These are phyloP conservation scores for Thalia dealbata DNA, from an alignment of 176 grass and related monocot species.

Conservation along the genomic window DNA sequence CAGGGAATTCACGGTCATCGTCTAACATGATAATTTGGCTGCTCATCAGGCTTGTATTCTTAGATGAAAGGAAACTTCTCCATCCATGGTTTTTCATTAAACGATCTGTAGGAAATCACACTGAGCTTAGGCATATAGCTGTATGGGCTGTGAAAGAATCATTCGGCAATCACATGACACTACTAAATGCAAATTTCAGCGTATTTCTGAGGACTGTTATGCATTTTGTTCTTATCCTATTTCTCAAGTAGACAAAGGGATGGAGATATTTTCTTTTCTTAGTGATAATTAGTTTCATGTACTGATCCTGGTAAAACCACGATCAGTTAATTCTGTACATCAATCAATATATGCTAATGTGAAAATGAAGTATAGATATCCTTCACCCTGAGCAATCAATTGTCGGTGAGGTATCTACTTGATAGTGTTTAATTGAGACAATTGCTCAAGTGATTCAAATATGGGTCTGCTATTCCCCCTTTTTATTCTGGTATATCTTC, in stretches of 20 bases:
- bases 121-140: neutral
- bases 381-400: neutral
- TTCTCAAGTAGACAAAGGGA: neutral
- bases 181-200: neutral
- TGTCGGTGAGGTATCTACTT: neutral
- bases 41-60: neutral
- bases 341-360: neutral
- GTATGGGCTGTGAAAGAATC: neutral
- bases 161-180: neutral
- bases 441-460: too few species aligned
- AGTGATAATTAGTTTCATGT: neutral
- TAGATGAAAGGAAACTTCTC: neutral
- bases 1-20: neutral
- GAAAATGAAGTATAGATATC: neutral
- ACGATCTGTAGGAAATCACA: neutral
- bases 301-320: neutral
- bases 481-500: too few species aligned
- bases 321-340: neutral
- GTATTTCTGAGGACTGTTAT: neutral
- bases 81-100: neutral
- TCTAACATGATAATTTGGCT: neutral
- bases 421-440: too few species aligned
- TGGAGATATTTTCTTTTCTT: neutral
- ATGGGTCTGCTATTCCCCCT: too few species aligned
- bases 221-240: conserved; percentile 13